Evolutionary conservation across 73 alveolate genomes (phyloP), one percentile per base, ranked within the genome.

Genomic region (Paramecium tetraurelia): DNA sequence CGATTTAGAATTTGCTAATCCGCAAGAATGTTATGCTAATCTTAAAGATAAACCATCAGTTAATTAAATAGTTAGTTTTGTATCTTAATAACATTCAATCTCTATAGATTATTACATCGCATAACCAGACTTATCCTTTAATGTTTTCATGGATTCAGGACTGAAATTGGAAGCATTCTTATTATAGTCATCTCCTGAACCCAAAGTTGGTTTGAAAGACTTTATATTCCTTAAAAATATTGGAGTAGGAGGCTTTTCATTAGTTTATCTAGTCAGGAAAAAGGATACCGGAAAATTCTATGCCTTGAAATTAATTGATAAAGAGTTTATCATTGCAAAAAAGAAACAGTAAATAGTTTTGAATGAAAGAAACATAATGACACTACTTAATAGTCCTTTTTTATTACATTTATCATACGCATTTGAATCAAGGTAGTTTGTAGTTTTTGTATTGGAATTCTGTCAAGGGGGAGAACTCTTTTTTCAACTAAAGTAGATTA

Each of bases 381-480:
- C 93, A 1, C 72, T 68, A 22, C 69, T 70, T 8, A 94, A 93
- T 14, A 95, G 92, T 85, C 96, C 96, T 3, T 96, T 96, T 84
- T 88, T 95, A 16, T 85, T 96, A 33, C 94, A 96, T 46, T 86
- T 96, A 18, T 93, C 93, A 44, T 96, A 94, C 85, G 96, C 97
- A 12, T 95, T 96, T 83, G 96, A 96, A 92, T 72, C 95, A 2
- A 87, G 86, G 14, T 84, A 88, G 20, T 94, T 95, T 27, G 85
- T 96, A 27, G 95, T 89, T 33, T 92, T 97, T 53, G 96, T 96
- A 1, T 48, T 96, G 93, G 99, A 97, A 44, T 92, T 95, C 27
- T 96, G 97, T 85, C 85, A 96, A 38, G 99, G 99, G 7, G 99
- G 99, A 5, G 99, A 97, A 80, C 95, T 97, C 84, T 97, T 97